These are phyloP conservation scores for Guillardia theta DNA, from an alignment of 78 protist species.

Conservation along the genomic window DNA sequence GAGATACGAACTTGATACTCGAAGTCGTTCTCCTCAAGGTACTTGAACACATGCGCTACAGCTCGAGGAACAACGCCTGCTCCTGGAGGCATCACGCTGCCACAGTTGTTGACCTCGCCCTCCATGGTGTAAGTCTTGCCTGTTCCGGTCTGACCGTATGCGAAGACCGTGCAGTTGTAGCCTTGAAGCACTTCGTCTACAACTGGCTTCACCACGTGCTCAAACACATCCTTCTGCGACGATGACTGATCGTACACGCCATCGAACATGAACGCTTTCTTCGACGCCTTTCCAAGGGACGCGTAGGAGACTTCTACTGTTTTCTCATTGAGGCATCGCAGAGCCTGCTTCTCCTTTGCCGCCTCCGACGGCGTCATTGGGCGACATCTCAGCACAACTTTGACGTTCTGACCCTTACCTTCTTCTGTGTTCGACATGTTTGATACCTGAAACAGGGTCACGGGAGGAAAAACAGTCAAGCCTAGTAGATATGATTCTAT, in stretches of 20 bases:
- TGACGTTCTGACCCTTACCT: not conserved
- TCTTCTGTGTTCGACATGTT: too few relatives aligned
- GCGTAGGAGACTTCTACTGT: not conserved
- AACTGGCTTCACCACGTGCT: slow-evolving; percentile 3
- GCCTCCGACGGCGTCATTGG: not conserved
- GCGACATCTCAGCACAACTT: slow-evolving; percentile 20
- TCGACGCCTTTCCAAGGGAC: not conserved
- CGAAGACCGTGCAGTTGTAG: slow-evolving; percentile 67
- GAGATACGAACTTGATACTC: slow-evolving; percentile 35
- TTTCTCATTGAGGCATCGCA: not conserved
- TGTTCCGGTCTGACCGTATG: slow-evolving; percentile 75
- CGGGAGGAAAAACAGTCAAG: too few relatives aligned
- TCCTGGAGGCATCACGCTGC: not conserved
- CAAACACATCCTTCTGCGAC: not conserved
- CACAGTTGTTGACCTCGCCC: not conserved
- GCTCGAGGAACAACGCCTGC: slow-evolving; percentile 63
- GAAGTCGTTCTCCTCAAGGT: not conserved
- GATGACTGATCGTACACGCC: not conserved
- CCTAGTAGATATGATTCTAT: too few relatives aligned
- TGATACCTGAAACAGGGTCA: too few relatives aligned
- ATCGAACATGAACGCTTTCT: not conserved
- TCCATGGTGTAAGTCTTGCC: slow-evolving; percentile 48
- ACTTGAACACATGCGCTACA: slow-evolving; percentile 42
- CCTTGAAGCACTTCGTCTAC: slow-evolving; percentile 63
- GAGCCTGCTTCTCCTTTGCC: not conserved